Percentiles rank a stretch among this genome's conserved stretches.
Conservation (phyloP, 1,139 yeast genomes). For the Debaryomyces sp. region DNA sequence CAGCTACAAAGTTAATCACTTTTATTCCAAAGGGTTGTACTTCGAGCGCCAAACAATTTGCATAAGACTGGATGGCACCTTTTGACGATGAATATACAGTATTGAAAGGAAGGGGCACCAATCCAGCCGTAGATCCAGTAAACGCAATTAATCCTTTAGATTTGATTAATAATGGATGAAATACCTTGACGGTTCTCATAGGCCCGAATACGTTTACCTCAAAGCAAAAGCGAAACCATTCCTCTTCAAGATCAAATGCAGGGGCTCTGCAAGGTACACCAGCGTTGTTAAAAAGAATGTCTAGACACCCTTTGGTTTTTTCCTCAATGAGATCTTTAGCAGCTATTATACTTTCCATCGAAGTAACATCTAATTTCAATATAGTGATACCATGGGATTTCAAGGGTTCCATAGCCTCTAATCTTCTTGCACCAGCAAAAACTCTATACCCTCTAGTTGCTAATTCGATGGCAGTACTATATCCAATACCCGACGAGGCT, state of each 20-base stretch:
- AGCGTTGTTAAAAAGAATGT: slow-evolving; percentile 25
- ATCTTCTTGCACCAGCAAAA: slow-evolving; percentile 64
- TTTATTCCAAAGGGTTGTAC: slow-evolving; percentile 22
- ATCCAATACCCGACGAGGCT: slow-evolving; percentile 43
- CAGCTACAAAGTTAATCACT: slow-evolving; percentile 10
- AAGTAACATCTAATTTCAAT: slow-evolving; percentile 41
- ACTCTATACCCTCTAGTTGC: slow-evolving; percentile 31
- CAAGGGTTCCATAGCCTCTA: slow-evolving; percentile 54
- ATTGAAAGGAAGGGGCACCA: slow-evolving; percentile 14
- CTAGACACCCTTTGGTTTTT: slow-evolving; percentile 19
- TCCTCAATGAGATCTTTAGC: slow-evolving; percentile 32
- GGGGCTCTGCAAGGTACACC: slow-evolving; percentile 18
- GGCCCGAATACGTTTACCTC: slow-evolving; percentile 23
- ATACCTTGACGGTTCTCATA: slow-evolving; percentile 18
- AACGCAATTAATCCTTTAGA: slow-evolving; percentile 17
- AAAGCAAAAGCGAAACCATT: slow-evolving; percentile 15
- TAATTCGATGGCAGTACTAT: slow-evolving; percentile 29
- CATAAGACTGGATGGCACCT: slow-evolving; percentile 64
- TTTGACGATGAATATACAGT: slow-evolving; percentile 12
- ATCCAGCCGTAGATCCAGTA: slow-evolving; percentile 14
- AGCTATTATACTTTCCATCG: slow-evolving; percentile 43
- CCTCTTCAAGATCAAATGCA: slow-evolving; percentile 22
- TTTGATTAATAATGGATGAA: slow-evolving; percentile 14
- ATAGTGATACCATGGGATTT: slow-evolving; percentile 31
- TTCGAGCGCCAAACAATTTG: slow-evolving; percentile 57